A percentile compares a stretch with the other conserved stretches of the same genome.
Conservation (phyloP, 2,329 filamentous ascomycete genomes). For the Berkeleyomyces basicola region DNA sequence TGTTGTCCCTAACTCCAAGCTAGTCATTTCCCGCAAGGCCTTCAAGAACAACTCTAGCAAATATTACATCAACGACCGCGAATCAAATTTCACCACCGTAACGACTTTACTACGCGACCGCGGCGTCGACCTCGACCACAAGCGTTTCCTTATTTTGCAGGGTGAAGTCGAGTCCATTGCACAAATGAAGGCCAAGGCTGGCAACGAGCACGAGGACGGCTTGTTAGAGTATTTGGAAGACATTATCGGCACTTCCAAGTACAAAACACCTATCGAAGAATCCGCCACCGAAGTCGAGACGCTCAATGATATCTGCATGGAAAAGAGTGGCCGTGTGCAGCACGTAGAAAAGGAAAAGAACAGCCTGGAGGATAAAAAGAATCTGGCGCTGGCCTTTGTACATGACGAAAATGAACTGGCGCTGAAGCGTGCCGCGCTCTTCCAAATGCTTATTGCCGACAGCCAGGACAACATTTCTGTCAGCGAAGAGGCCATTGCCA, state of each 20-base stretch:
- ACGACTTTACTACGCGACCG: constrained; percentile 73
- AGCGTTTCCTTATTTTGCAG: constrained; percentile 91
- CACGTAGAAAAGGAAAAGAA: constrained; percentile 97
- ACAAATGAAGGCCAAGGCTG: constrained; percentile 96
- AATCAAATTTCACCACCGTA: constrained; percentile 83
- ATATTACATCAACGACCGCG: constrained; percentile 86
- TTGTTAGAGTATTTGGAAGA: constrained; percentile 94
- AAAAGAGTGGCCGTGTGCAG: constrained; percentile 89
- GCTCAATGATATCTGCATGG: constrained; percentile 83
- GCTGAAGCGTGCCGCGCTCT: constrained; percentile 77
- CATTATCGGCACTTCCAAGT: constrained; percentile 96
- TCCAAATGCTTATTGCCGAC: constrained; percentile 79
- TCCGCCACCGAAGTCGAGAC: constrained; percentile 77
- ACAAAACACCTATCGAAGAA: constrained; percentile 94
- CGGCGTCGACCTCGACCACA: constrained; percentile 92
- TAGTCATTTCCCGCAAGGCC: constrained; percentile 78
- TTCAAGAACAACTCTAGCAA: constrained; percentile 98
- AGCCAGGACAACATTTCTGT: constrained; percentile 79
- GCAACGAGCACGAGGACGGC: constrained; percentile 88
- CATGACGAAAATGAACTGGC: constrained; percentile 85
- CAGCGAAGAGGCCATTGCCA: constrained; percentile 74
- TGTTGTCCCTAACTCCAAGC: constrained; percentile 64
- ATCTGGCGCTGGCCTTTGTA: constrained; percentile 78
- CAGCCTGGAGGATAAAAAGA: constrained; percentile 85
- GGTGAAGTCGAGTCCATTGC: constrained; percentile 97